These are phyloP conservation scores for Fusarium guadeloupense DNA, from an alignment of 2,329 filamentous ascomycete genomes.

Conservation along the genomic window DNA sequence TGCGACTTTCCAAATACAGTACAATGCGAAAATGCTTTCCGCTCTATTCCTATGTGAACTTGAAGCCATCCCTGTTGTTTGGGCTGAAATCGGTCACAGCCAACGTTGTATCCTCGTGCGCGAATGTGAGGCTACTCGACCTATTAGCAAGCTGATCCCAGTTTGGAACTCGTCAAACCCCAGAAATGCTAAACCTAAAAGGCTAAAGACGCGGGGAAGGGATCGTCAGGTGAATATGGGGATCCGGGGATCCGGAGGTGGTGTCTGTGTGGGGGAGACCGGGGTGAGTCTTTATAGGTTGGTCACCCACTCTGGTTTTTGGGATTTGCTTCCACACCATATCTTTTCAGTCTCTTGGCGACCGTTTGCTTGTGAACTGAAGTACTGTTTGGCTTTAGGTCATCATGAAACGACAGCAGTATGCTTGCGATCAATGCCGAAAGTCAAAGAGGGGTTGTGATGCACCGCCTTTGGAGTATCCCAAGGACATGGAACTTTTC, in stretches of 20 bases:
- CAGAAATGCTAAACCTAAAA: slow-evolving; percentile 7
- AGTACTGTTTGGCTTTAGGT: not conserved
- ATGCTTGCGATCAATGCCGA: slow-evolving; percentile 24
- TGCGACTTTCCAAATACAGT: no score
- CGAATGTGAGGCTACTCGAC: not conserved
- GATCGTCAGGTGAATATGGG: slow-evolving; percentile 4
- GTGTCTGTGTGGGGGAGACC: not conserved
- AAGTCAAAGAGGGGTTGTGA: slow-evolving; percentile 26
- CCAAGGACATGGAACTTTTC: slow-evolving; percentile 5
- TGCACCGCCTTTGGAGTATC: slow-evolving; percentile 7
- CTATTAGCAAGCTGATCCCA: not conserved
- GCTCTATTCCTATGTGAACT: not conserved
- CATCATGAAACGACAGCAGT: slow-evolving; percentile 22
- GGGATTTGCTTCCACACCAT: not conserved
- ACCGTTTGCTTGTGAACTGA: not conserved
- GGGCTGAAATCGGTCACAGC: not conserved
- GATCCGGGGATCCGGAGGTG: slow-evolving; percentile 22
- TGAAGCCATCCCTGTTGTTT: not conserved
- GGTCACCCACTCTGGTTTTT: not conserved
- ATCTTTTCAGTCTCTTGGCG: not conserved
- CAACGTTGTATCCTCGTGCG: not conserved
- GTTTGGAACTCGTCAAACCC: not conserved
- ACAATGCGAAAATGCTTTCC: no score
- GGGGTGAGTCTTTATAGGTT: not conserved
- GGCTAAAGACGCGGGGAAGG: slow-evolving; percentile 19